Evolutionary conservation across 2,329 filamentous ascomycete species (phyloP).

Genomic region (Cordyceps farinosa): DNA sequence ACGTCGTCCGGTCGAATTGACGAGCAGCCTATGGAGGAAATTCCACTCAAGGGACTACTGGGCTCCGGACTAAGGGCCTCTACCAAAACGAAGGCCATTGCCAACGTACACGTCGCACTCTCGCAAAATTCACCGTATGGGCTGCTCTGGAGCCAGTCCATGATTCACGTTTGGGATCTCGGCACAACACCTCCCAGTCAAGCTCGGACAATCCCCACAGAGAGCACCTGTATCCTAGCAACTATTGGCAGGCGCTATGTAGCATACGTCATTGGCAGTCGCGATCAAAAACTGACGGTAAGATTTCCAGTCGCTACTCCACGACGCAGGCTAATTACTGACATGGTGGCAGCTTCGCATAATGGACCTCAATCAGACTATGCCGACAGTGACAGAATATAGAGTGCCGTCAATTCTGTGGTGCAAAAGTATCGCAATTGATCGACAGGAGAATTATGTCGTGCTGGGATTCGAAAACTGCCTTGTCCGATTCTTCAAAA

Average conservation of each 20-base stretch:
- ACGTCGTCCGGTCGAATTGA: slow-evolving; percentile 33
- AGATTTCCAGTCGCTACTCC: slow-evolving; percentile 12
- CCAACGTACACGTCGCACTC: slow-evolving; percentile 33
- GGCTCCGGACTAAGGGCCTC: slow-evolving; percentile 26
- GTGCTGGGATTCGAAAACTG: slow-evolving; percentile 39
- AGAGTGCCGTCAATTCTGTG: slow-evolving; percentile 37
- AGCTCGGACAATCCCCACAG: slow-evolving; percentile 31
- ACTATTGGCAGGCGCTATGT: slow-evolving; percentile 35
- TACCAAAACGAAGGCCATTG: slow-evolving; percentile 29
- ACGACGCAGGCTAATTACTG: neutral
- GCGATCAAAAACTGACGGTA: slow-evolving; percentile 41
- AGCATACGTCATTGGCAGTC: slow-evolving; percentile 38
- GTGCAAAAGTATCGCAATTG: slow-evolving; percentile 39
- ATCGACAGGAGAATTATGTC: slow-evolving; percentile 38
- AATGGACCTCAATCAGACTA: slow-evolving; percentile 33
- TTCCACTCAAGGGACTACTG: slow-evolving; percentile 32
- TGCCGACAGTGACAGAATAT: slow-evolving; percentile 33
- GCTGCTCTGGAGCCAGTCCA: slow-evolving; percentile 37
- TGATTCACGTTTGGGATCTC: slow-evolving; percentile 39
- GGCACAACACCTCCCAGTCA: slow-evolving; percentile 34
- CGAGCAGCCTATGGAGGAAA: slow-evolving; percentile 36
- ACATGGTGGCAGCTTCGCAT: slow-evolving; percentile 33
- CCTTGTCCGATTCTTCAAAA: slow-evolving; percentile 39
- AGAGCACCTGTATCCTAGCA: slow-evolving; percentile 38
- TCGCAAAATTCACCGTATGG: slow-evolving; percentile 38